Conservation (phyloP, 2,329 filamentous ascomycete species). For the Periglandula ipomoeae region DNA sequence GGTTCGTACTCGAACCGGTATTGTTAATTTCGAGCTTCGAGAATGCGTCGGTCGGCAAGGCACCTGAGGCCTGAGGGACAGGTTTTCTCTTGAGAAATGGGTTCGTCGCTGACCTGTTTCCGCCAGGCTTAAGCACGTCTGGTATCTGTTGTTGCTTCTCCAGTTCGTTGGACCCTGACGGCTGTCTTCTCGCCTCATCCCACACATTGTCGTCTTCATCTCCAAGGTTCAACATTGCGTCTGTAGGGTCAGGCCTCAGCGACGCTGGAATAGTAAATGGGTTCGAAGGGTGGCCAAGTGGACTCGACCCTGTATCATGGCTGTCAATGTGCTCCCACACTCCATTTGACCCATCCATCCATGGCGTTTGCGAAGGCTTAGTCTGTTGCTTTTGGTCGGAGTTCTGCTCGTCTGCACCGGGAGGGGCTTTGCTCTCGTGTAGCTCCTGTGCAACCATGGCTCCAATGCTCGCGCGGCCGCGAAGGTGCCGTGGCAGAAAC, state of each 20-base stretch:
- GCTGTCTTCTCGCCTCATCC: constrained; percentile 18
- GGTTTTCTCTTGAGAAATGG: constrained; percentile 43
- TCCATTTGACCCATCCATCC: constrained; percentile 15
- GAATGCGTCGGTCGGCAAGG: constrained; percentile 26
- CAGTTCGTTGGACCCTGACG: neutral
- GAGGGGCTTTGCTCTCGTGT: neutral
- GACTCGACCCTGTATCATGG: neutral
- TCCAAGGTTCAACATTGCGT: constrained; percentile 11
- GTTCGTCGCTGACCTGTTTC: constrained; percentile 35
- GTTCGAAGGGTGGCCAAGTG: constrained; percentile 6
- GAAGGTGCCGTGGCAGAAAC: neutral
- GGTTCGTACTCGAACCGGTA: constrained; percentile 25
- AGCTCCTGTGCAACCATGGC: constrained; percentile 8
- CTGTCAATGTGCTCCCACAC: constrained; percentile 15
- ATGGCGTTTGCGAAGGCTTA: constrained; percentile 12
- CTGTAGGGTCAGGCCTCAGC: constrained; percentile 22
- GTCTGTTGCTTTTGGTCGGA: neutral
- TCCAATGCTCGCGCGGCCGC: neutral
- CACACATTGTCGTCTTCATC: constrained; percentile 23
- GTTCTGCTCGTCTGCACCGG: neutral
- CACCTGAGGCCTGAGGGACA: constrained; percentile 8
- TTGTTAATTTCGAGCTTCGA: constrained; percentile 34
- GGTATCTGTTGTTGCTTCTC: constrained; percentile 18
- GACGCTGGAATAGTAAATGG: constrained; percentile 19
- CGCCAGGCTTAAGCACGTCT: constrained; percentile 23